Base-by-base conservation (phyloP, 1,284 basidiomycete species). In the Apiotrichum brassicae region DNA sequence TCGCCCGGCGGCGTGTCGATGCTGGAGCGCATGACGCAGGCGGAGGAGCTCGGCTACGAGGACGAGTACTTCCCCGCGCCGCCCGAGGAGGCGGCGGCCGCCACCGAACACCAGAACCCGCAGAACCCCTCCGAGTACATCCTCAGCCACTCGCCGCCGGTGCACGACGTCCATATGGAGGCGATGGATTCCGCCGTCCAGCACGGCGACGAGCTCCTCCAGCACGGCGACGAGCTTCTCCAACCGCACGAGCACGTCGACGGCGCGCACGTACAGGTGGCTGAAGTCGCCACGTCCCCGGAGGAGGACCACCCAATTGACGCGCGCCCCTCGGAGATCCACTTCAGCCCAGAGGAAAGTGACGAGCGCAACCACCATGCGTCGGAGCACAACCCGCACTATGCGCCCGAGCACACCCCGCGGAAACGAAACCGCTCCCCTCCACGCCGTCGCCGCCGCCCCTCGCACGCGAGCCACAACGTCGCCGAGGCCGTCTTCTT, bases 401-500 rank as follows among this genome's bases (percentile, higher is more conserved):
- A 16, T 7, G n/a, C 33, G 2, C 7, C 14, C n/a, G 9, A 23
- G 7, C 6, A 22, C 19, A 4, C 34, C 9, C 32, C 24, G 33
- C 45, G 48, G 24, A 41, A 48, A 24, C 25, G 48, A 11, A 46
- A 39, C 9, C 48, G 45, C 3, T 46, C 48, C 12, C 51, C 51
- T 3, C 51, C 51, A n/a, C 36, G 44, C 5, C 45, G 47, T 9
- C 48, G 48, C n/a, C 55, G 55, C 16, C 46, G 46, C 24, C 39
- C 32, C 19, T 24, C 38, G 33, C 26, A 23, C 18, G 24, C 38
- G 25, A 36, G 28, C n/a, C 43, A 51, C 18, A 58, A 59, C 7
- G 76, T 88, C n/a, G 89, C 83, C 0, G 90, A 94, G 65, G 86
- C 82, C 0, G 79, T 93, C 6, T 90, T 92, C 71, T 92, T 92